A percentile compares a stretch with the other conserved stretches of the same genome.
phyloP scores from a whole-genome alignment of 2,329 filamentous ascomycete genomes.

The Colletotrichum abscissum region DNA sequence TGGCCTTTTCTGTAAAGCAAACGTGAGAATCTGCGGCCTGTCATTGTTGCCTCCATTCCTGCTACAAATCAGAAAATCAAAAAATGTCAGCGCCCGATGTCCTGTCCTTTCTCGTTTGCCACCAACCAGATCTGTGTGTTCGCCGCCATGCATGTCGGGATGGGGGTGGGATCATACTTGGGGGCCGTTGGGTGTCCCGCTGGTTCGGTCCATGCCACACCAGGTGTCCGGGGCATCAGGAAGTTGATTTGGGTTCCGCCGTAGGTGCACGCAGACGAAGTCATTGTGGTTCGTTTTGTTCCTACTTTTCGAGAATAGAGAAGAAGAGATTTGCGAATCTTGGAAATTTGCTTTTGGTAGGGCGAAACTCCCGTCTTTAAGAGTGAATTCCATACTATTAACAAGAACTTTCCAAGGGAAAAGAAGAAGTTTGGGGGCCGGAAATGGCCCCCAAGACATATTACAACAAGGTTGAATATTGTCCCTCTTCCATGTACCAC shows the following conservation, averaged over 20 bases:
- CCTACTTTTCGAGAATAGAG: not conserved
- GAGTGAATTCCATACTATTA: not conserved
- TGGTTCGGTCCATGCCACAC: conserved; percentile 3
- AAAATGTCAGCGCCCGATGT: not conserved
- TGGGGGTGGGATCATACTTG: conserved; percentile 14
- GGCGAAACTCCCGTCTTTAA: conserved; percentile 15
- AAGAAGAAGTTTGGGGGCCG: conserved; percentile 18
- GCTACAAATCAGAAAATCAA: not conserved
- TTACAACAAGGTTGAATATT: not conserved
- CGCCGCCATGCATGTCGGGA: not conserved
- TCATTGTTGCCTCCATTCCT: not conserved
- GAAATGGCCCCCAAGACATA: conserved; percentile 7
- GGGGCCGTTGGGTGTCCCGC: not conserved
- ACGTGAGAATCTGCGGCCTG: conserved; percentile 37
- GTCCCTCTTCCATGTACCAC: not conserved
- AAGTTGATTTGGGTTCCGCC: conserved; percentile 29
- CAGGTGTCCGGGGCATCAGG: conserved; percentile 12
- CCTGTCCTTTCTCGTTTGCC: not conserved
- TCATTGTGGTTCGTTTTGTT: conserved; percentile 1
- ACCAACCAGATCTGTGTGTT: not conserved
- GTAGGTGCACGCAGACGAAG: not conserved
- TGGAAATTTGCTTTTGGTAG: not conserved
- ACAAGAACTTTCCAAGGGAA: not conserved
- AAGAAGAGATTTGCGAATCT: not conserved
- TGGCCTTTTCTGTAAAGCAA: conserved; percentile 44